These are phyloP conservation scores for Lentithecium fluviatile DNA, from an alignment of 495 filamentous ascomycete species.

Conservation along the genomic window DNA sequence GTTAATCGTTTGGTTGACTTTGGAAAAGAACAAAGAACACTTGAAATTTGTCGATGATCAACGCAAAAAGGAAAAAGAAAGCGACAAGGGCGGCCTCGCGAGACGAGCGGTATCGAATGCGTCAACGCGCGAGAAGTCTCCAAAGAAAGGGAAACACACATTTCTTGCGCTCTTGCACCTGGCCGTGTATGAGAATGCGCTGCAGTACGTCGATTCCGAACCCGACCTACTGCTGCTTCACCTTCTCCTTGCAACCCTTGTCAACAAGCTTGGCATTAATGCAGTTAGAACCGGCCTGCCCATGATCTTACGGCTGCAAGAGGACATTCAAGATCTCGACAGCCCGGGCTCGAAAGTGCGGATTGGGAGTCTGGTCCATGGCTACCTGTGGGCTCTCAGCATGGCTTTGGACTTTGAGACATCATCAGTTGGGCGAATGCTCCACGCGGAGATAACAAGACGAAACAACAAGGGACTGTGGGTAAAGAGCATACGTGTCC, in stretches of 20 bases:
- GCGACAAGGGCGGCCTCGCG: constrained; percentile 49
- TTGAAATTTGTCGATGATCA: constrained; percentile 58
- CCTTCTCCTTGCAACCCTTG: constrained; percentile 67
- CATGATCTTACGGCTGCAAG: constrained; percentile 84
- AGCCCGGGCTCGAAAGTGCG: constrained; percentile 65
- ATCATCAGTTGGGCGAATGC: constrained; percentile 61
- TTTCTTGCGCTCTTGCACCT: constrained; percentile 85
- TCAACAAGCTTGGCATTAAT: constrained; percentile 79
- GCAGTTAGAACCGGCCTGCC: constrained; percentile 74
- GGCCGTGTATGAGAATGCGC: constrained; percentile 78
- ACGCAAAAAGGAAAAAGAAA: constrained; percentile 41
- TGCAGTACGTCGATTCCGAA: constrained; percentile 67
- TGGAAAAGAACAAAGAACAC: constrained; percentile 72
- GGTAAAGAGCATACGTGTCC: constrained; percentile 63
- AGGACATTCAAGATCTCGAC: constrained; percentile 69
- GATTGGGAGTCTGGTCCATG: constrained; percentile 78
- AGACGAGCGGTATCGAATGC: constrained; percentile 69
- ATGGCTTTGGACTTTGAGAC: constrained; percentile 76
- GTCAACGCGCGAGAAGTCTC: constrained; percentile 60
- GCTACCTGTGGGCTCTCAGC: constrained; percentile 77
- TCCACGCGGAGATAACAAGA: constrained; percentile 72
- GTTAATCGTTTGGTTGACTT: constrained; percentile 73
- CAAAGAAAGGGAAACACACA: constrained; percentile 56
- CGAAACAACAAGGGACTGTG: constrained; percentile 71
- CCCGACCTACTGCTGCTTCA: constrained; percentile 73